A percentile compares a stretch with the other conserved stretches of the same genome.
These are phyloP conservation scores for Allium cepa DNA, from an alignment of 106 monocot genomes.

Conservation along the genomic window DNA sequence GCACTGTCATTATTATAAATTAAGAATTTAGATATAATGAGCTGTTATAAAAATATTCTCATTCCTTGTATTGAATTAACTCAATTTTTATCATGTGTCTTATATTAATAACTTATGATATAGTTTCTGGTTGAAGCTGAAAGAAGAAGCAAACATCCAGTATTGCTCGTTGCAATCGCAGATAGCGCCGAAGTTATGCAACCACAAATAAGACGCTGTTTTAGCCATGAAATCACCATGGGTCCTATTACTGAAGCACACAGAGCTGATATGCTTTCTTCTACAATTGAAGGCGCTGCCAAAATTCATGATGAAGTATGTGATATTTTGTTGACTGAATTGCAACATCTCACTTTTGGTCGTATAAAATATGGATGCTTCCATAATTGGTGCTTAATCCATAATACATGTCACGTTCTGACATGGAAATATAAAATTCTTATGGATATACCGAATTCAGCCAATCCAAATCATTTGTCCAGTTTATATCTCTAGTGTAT, in stretches of 20 bases:
- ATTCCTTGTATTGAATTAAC: no score
- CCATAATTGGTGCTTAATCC: no score
- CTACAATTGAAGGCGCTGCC: conserved; percentile 32
- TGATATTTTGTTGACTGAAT: conserved; percentile 3
- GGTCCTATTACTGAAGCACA: conserved; percentile 55
- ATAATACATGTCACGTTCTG: no score
- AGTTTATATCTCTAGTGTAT: no score
- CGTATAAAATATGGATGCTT: no score
- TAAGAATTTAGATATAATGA: neutral
- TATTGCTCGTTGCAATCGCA: conserved; percentile 76
- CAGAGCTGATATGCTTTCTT: conserved; percentile 46
- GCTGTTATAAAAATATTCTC: no score
- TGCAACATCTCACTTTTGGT: no score
- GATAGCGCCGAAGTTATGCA: conserved; percentile 58
- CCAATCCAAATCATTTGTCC: no score
- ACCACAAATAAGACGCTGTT: conserved; percentile 68
- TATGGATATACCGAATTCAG: no score
- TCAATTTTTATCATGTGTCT: neutral
- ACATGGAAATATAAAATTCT: no score
- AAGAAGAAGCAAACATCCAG: conserved; percentile 29
- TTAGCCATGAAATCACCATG: conserved; percentile 86
- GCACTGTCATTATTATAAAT: neutral
- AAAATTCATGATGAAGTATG: conserved; percentile 40
- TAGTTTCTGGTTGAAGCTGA: conserved; percentile 51
- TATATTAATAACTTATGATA: conserved; percentile 7